Evolutionary conservation across 2,329 filamentous ascomycete species (phyloP).

Genomic region (Ophiostoma australiae): DNA sequence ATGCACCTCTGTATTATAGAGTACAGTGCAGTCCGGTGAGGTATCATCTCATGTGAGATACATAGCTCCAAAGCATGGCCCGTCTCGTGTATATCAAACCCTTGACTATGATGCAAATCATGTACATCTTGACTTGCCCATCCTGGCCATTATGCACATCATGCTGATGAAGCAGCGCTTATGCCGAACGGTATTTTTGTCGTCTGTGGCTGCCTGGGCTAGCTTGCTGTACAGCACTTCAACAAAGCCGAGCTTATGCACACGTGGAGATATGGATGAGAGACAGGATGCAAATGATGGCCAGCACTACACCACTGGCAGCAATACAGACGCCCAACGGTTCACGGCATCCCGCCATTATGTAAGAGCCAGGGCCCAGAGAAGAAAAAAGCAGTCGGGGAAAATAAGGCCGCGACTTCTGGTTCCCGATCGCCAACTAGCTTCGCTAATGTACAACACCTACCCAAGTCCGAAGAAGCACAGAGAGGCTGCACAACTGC

Average conservation of each 20-base stretch:
- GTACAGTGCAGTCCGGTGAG: neutral
- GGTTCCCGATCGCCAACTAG: neutral
- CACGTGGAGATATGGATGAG: neutral
- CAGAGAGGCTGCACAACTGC: neutral
- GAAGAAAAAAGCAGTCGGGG: neutral
- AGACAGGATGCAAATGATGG: neutral
- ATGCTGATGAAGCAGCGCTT: neutral
- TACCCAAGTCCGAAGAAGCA: neutral
- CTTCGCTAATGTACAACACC: constrained; percentile 6
- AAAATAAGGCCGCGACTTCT: neutral
- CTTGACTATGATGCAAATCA: neutral
- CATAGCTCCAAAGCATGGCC: neutral
- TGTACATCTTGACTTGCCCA: neutral
- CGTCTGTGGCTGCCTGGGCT: neutral
- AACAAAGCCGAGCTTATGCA: neutral
- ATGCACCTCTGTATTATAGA: neutral
- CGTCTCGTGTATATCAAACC: neutral
- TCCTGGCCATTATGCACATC: neutral
- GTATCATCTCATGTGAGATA: neutral
- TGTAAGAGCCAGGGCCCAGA: neutral
- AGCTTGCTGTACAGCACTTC: neutral
- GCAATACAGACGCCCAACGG: neutral
- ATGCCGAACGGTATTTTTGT: neutral
- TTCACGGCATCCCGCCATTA: neutral
- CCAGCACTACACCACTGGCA: neutral